A percentile compares a stretch with the other conserved stretches of the same genome.
Conservation (phyloP, 2,329 filamentous ascomycete genomes). For the Fusarium devonianum region DNA sequence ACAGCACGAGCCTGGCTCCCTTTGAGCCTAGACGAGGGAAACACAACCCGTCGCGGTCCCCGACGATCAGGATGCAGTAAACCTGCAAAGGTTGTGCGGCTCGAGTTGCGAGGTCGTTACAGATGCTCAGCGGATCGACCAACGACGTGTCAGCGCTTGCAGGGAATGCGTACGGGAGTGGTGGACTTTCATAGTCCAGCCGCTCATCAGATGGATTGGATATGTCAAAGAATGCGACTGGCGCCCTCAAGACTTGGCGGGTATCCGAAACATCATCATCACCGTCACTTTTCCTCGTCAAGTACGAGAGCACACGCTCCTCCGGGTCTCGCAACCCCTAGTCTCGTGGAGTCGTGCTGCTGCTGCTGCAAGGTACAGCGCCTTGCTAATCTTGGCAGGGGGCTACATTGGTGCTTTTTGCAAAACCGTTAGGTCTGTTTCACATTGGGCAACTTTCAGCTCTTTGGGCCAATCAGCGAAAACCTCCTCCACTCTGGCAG, state of each 20-base stretch:
- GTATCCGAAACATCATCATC: not conserved
- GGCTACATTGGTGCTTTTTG: too few relatives aligned
- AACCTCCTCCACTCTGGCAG: not conserved
- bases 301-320: conserved; percentile 8
- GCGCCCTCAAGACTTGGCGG: too few relatives aligned
- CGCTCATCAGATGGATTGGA: too few relatives aligned
- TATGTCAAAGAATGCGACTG: too few relatives aligned
- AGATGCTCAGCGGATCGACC: conserved; percentile 11
- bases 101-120: conserved; percentile 23
- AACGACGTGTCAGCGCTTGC: conserved; percentile 12
- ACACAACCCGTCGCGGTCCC: conserved; percentile 27
- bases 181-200: too few relatives aligned
- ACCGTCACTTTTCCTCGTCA: not conserved
- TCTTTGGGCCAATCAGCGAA: conserved; percentile 20
- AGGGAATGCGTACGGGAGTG: conserved; percentile 5
- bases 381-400: conserved; percentile 27
- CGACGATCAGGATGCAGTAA: conserved; percentile 22
- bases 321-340: too few relatives aligned
- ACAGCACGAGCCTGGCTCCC: too few relatives aligned
- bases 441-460: conserved; percentile 20
- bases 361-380: conserved; percentile 33
- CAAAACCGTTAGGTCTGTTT: conserved; percentile 33
- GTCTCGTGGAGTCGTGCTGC: conserved; percentile 3
- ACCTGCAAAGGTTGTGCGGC: conserved; percentile 11
- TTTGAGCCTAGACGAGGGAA: too few relatives aligned